phyloP scores from a whole-genome alignment of 108 stramenopile species.

The Fragilaria radians region DNA sequence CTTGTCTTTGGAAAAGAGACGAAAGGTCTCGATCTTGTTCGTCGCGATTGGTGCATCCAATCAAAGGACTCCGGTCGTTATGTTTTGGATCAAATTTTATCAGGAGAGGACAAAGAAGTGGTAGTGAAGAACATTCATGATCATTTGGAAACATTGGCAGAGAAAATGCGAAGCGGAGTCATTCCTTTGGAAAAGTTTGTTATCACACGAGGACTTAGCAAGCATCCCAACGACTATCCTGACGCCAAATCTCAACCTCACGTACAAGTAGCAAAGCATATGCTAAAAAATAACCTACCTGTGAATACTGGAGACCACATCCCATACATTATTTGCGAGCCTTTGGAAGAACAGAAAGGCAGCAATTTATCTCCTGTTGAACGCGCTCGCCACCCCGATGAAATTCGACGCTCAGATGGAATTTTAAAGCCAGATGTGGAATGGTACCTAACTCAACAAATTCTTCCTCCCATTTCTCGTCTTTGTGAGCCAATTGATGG shows the following conservation, averaged over 20 bases:
- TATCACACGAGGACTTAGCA: constrained; percentile 98
- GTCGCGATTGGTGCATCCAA: constrained; percentile 99
- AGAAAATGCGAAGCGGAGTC: constrained; percentile 77
- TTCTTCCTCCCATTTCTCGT: constrained; percentile 94
- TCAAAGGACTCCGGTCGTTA: constrained; percentile 91
- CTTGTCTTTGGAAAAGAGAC: constrained; percentile 64
- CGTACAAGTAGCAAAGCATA: constrained; percentile 93
- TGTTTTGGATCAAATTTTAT: constrained; percentile 92
- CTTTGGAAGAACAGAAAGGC: constrained; percentile 27
- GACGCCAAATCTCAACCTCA: constrained; percentile 95
- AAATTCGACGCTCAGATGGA: constrained; percentile 79
- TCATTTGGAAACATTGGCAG: constrained; percentile 86
- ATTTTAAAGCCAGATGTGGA: constrained; percentile 83
- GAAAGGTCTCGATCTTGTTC: constrained; percentile 98
- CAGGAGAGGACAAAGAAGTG: constrained; percentile 78
- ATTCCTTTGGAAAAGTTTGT: constrained; percentile 88
- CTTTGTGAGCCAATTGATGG: constrained; percentile 98
- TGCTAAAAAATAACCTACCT: constrained; percentile 86
- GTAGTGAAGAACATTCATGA: constrained; percentile 86
- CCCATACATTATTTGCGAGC: constrained; percentile 91
- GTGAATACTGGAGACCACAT: constrained; percentile 99
- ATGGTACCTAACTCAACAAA: constrained; percentile 98
- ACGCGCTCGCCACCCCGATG: constrained; percentile 91
- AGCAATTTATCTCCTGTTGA: constrained; percentile 38
- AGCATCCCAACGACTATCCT: constrained; percentile 97